Conservation (phyloP, 495 filamentous ascomycete genomes). For the Aspergillus ellipticus region DNA sequence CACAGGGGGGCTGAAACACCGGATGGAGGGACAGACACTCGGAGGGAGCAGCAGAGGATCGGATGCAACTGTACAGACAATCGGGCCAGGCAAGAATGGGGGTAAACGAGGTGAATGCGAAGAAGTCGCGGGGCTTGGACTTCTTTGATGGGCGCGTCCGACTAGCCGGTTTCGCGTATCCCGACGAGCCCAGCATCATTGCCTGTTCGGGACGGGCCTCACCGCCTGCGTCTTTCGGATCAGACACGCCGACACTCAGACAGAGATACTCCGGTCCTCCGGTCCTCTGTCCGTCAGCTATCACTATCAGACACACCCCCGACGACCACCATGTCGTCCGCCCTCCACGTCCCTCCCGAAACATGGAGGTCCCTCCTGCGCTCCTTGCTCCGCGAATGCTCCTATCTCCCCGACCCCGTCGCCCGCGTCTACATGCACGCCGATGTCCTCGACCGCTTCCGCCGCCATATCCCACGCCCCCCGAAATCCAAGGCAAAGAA, state of each 20-base stretch:
- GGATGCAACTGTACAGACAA: not conserved
- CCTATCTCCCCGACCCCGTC: constrained; percentile 74
- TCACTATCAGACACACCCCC: not conserved
- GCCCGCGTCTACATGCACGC: constrained; percentile 58
- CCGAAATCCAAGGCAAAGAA: not conserved
- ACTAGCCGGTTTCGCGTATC: constrained; percentile 18
- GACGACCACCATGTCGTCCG: not conserved
- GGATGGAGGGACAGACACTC: not conserved
- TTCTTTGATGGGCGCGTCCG: constrained; percentile 24
- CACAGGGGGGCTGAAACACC: too few species aligned
- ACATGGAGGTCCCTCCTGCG: constrained; percentile 65
- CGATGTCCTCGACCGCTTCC: constrained; percentile 58
- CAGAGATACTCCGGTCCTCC: too few species aligned
- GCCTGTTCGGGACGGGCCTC: constrained; percentile 21
- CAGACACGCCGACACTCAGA: too few species aligned
- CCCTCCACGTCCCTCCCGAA: not conserved
- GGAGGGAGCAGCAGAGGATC: too few species aligned
- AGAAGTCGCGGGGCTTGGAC: constrained; percentile 28
- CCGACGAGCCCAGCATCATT: constrained; percentile 24
- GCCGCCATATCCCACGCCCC: constrained; percentile 16
- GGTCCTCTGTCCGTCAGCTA: too few species aligned
- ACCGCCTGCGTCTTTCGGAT: not conserved
- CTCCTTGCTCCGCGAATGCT: constrained; percentile 75
- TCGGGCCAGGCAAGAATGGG: not conserved
- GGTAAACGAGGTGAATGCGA: not conserved